Base-by-base conservation (phyloP, 208 protist genomes). In the Histomonas meleagridis region DNA sequence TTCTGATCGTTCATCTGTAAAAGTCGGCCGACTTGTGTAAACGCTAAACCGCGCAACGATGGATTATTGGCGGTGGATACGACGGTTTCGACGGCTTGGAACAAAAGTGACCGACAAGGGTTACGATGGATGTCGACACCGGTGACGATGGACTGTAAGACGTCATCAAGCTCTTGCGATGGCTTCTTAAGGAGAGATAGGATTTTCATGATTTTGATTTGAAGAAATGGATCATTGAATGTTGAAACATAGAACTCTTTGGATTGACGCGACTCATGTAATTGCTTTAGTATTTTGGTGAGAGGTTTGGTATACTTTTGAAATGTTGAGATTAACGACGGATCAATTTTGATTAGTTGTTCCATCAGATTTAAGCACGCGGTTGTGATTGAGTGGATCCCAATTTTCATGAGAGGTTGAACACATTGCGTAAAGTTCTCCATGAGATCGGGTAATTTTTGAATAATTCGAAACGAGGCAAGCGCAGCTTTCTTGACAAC, bases 171-270 rank as follows among this genome's bases (percentile, higher is more conserved):
- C n/a, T 86, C 76, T 38, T 86, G 46, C 0, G 46, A 55, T 32
- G 46, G 40, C 38, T 55, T 51, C 21, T 86, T 86, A 26, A 86
- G 46, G 38, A 86, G 18, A 18, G 46, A 12, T 5, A 86, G 46
- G 1, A 48, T 46, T 18, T 86, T 46, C 76, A 86, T 86, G 9
- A 48, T 18, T 16, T 40, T 32, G 38, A 86, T 38, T 38, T 86
- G 76, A 5, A 86, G 18, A 43, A 51, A 86, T 38, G 76, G 76
- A 55, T 86, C 76, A 57, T 86, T 86, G 46, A 86, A 86, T 26
- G 55, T 46, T 23, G 40, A 26, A 57, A 51, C 51, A 26, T 14
- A 14, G 38, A 86, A 86, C 38, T 86, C 76, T 38, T 46, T 40
- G 32, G 76, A 51, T 51, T 14, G 46, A 57, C 32, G 51, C 55